These are phyloP conservation scores for Stropharia rugosoannulata DNA, from an alignment of 768 basidiomycete species.

Conservation along the genomic window DNA sequence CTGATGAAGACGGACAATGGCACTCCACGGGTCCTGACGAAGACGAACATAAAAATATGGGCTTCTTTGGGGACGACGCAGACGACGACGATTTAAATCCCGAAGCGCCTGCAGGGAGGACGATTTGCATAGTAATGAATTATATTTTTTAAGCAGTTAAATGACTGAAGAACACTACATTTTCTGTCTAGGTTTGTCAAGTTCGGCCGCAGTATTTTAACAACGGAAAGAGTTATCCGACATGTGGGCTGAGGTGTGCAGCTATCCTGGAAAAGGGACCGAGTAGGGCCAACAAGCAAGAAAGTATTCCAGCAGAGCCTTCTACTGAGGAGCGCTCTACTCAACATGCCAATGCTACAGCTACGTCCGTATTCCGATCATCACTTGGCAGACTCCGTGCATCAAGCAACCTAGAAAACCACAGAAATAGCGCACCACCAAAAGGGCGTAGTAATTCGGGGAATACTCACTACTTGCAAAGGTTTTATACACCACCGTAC, in stretches of 20 bases:
- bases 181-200: slow-evolving; percentile 14
- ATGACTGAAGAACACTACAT: neutral
- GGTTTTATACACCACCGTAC: neutral
- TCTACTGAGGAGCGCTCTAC: neutral
- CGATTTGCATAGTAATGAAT: slow-evolving; percentile 1
- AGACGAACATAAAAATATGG: neutral
- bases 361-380: too few species aligned
- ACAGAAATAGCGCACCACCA: neutral
- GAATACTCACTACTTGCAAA: neutral
- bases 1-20: too few species aligned
- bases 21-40: too few species aligned
- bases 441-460: neutral
- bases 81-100: neutral
- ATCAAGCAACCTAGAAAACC: too few species aligned
- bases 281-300: neutral
- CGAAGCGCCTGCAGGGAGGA: neutral
- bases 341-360: neutral
- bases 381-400: too few species aligned
- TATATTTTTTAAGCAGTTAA: neutral
- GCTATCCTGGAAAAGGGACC: neutral
- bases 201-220: slow-evolving; percentile 14
- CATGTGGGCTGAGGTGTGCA: slow-evolving; percentile 23
- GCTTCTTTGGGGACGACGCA: slow-evolving; percentile 9
- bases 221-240: slow-evolving; percentile 19
- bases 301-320: too few species aligned